A percentile compares a stretch with the other conserved stretches of the same genome.
Conservation (phyloP, 139 green algal species). For the Coccomyxa sp. region DNA sequence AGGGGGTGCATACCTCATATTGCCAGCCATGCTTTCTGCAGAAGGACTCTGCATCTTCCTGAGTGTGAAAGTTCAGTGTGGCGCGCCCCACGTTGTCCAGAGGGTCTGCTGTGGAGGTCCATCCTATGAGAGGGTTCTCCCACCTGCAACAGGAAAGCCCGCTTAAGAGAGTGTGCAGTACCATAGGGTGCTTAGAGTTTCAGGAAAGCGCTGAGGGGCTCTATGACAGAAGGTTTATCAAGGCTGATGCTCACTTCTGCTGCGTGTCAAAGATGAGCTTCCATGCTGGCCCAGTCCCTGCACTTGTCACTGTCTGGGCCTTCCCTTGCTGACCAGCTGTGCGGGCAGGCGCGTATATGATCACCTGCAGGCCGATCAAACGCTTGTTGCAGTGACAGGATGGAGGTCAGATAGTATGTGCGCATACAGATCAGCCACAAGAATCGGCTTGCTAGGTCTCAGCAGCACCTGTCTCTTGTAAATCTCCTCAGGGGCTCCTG, state of each 20-base stretch:
- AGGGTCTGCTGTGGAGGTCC: slow-evolving; percentile 91
- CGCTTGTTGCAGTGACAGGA: too few relatives aligned
- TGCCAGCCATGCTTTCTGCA: slow-evolving; percentile 69
- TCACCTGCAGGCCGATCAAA: slow-evolving; percentile 37
- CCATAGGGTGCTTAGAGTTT: neutral
- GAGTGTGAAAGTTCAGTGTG: slow-evolving; percentile 57
- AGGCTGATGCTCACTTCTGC: slow-evolving; percentile 40
- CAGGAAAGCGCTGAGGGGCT: neutral
- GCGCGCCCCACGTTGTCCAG: slow-evolving; percentile 69
- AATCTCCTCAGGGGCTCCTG: slow-evolving; percentile 50
- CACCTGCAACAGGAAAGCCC: slow-evolving; percentile 54
- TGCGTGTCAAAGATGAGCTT: slow-evolving; percentile 68
- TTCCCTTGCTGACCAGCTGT: slow-evolving; percentile 65
- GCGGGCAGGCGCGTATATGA: slow-evolving; percentile 64
- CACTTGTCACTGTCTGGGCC: slow-evolving; percentile 37
- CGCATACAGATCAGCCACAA: neutral
- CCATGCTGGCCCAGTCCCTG: slow-evolving; percentile 59
- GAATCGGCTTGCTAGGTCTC: neutral
- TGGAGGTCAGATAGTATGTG: too few relatives aligned
- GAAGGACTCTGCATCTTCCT: slow-evolving; percentile 48
- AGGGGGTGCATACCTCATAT: slow-evolving; percentile 70
- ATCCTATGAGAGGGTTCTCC: slow-evolving; percentile 96
- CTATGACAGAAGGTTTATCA: neutral
- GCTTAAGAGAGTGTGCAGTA: neutral
- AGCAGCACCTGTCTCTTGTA: slow-evolving; percentile 49